Evolutionary conservation across 257 asterid genomes (phyloP), one percentile per base, ranked within the genome.

Genomic region (Fraxinus anomala): DNA sequence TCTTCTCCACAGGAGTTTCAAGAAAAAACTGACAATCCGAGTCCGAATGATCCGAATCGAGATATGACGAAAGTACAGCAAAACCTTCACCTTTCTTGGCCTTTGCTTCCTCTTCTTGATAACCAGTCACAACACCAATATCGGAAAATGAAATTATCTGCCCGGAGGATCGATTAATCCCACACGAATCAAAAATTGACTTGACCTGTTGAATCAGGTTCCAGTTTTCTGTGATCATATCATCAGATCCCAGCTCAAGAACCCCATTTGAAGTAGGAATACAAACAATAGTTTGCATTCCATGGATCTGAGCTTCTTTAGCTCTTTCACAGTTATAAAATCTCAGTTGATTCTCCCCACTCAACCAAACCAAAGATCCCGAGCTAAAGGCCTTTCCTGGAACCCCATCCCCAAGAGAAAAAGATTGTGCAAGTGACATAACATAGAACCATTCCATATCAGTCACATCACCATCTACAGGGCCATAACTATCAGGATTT

Each of bases 301-400:
- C 89, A 5, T 81, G 85, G 23, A 84, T 47, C 16, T 77, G 85
- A 71, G 87, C 91, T 80, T 88, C 88, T 77, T 84, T 84, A 9
- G 85, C 88, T 70, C 91, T 86, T 5, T 74, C 73, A 0, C 76
- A 80, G 74, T 81, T 68, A 40, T 68, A 79, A 21, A 73, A 56
- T 42, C 70, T 75, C 5, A 84, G 66, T 23, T 83, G 74, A 2
- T 80, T 69, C 61, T 84, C 80, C 0, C 88, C 87, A 0, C 30
- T 71, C 2, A 86, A 16, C 89, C 87, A 88, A 4, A 56, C 47
- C 63, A 49, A 40, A 3, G 82, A 80, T 0, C 78, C 80, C 0
- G 81, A 65, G 7, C 1, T 34, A 31, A 76, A 84, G 4, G 82
- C 44, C 33, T 78, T 78, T 56, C 73, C 84, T 2, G 84, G 65